Base-by-base conservation (phyloP, 2,329 filamentous ascomycete genomes). In the Sporothrix brunneoviolacea region DNA sequence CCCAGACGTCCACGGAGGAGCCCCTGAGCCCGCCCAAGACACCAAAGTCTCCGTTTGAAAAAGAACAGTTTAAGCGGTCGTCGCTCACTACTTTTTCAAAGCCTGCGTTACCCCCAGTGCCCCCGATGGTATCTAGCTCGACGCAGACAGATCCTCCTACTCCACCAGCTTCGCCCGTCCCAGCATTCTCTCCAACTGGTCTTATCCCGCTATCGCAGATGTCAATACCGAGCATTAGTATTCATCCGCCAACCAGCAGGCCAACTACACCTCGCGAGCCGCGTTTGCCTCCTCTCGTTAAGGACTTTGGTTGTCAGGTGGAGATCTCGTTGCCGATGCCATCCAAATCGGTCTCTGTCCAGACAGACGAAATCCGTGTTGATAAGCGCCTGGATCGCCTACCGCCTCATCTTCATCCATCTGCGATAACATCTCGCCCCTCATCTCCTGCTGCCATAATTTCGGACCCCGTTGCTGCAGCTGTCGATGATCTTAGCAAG, bases 301-400 rank as follows among this genome's bases (percentile, higher is more conserved):
- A 90, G 65, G 89, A 89, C 66, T 82, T 86, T 56, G 83, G 82
- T 16, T 91, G 86, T 60, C 93, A 98, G 67, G 89, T 90, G 22
- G 75, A 76, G 33, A 71, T 82, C 43, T 65, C 74, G 10, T 61
- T 72, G 32, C 60, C 72, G 16, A 72, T 73, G 57, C 71, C 69
- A 36, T 83, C 76, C 50, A 74, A 68, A 40, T 81, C 78, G 3
- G 76, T 63, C 10, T 63, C 65, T 3, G 70, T 91, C 52, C 93
- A 98, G 70, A 98, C 93, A 0, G 91, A 97, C 59, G 87, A 88
- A 53, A 96, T 97, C 52, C 80, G 88, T 50, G 80, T 94, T 6
- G 91, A 95, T 62, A 80, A 82, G 68, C 80, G 90, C 54, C 71
- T 88, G 39, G 80, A 85, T 54, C 83, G 82, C 57, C 73, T 95